Base-by-base conservation (phyloP, 2,329 filamentous ascomycete genomes). In the Blastomyces emzantsi region DNA sequence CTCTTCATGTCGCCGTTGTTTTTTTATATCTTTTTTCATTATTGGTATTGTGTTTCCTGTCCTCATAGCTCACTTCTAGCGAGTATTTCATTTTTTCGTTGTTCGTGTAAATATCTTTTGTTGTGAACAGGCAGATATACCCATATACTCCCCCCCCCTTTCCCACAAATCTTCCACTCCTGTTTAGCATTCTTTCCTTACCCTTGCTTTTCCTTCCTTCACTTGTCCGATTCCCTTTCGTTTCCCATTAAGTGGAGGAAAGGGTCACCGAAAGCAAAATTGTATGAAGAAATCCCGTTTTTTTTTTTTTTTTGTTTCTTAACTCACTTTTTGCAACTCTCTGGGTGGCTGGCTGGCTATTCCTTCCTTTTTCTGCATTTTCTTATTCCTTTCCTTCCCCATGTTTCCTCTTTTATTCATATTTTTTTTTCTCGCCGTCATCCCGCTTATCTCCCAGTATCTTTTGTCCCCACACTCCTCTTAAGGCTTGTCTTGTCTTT, bases 101-200 rank as follows among this genome's bases (percentile, higher is more conserved):
- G 33, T 59, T 49, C 13, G 15, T 60, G 57, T 60, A 49, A 49
- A 60, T 60, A 60, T 49, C 43, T 13, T 60, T 60, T 49, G 9
- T 60, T 60, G 36, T 60, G 25, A 17, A 13, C 43, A 60, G 43
- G 25, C 43, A 28, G 57, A 60, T 49, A 60, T 36, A 49, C 43
- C 25, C 57, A 60, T 47, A 17, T 47, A 25, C 25, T 17, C 11
- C 15, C 39, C 17, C 45, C 57, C 25, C n/a, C 41, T 13, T 2
- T 43, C 41, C 41, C 41, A 43, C 41, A 17, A 15, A 3, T 43
- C 13, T 17, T 43, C 41, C 41, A 13, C 13, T 2, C 41, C 41
- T 47, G 6, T 60, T 49, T 8, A 33, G 30, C n/a, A 3, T 52
- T 51, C 51, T 52, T 61, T 28, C 28, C 28, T 39, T 61, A 22